Conservation (phyloP, 352 stramenopile genomes). For the Pythium phragmitis region DNA sequence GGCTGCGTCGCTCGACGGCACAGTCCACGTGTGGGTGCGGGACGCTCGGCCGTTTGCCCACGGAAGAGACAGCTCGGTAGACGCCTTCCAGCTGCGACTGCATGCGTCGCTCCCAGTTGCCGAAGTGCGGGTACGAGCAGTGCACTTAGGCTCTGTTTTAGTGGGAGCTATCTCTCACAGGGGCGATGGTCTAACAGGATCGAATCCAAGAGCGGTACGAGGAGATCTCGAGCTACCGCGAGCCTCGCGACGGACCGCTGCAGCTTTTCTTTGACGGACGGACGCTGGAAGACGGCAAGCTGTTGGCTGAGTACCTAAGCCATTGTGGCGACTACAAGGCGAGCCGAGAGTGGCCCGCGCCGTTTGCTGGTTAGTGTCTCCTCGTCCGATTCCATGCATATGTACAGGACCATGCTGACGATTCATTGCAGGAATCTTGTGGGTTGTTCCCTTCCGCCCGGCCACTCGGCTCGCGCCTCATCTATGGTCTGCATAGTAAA, state of each 20-base stretch:
- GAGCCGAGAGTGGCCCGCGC: constrained; percentile 34
- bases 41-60: constrained; percentile 54
- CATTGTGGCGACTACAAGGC: background rate
- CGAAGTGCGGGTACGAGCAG: constrained; percentile 35
- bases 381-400: background rate
- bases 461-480: constrained; percentile 19
- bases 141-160: background rate
- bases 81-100: constrained; percentile 39
- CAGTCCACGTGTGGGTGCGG: constrained; percentile 61
- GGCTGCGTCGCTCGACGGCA: constrained; percentile 26
- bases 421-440: constrained; percentile 47
- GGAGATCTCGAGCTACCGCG: constrained; percentile 38
- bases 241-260: constrained; percentile 39
- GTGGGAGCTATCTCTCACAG: background rate
- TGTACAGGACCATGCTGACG: background rate
- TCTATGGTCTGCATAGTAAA: constrained; percentile 7
- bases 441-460: constrained; percentile 54
- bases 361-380: constrained; percentile 40
- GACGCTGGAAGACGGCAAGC: constrained; percentile 40
- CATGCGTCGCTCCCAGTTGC: constrained; percentile 40
- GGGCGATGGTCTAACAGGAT: constrained; percentile 18
- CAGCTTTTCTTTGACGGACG: constrained; percentile 44
- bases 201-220: constrained; percentile 49
- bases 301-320: constrained; percentile 42
- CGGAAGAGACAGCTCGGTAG: constrained; percentile 42